phyloP scores from a whole-genome alignment of 2,329 filamentous ascomycete genomes.

The Akanthomyces muscarius region DNA sequence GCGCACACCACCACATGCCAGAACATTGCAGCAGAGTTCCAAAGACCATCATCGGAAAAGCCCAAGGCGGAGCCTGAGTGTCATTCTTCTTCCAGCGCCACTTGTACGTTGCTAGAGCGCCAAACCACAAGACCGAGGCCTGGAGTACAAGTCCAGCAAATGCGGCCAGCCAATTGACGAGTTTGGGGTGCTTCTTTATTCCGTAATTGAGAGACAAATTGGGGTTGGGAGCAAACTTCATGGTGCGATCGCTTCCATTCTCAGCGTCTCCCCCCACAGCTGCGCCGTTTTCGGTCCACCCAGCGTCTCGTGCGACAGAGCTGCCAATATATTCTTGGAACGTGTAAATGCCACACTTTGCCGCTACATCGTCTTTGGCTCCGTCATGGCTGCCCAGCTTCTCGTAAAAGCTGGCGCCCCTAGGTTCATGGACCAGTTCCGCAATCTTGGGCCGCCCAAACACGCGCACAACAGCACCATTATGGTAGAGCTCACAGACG shows the following conservation, averaged over 20 bases:
- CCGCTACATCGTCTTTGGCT: background rate
- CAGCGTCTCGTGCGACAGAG: background rate
- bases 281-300: background rate
- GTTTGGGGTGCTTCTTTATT: background rate
- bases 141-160: background rate
- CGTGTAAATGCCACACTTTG: background rate
- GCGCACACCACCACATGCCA: background rate
- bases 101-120: background rate
- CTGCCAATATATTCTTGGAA: background rate
- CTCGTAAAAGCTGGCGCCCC: background rate
- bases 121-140: background rate
- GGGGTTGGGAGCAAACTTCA: background rate
- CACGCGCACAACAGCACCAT: slow-evolving; percentile 29
- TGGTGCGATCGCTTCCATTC: too few relatives aligned
- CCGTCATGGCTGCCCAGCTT: background rate
- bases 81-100: background rate
- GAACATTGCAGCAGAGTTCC: background rate
- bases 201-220: background rate
- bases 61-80: background rate
- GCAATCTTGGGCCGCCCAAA: slow-evolving; percentile 32
- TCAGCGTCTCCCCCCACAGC: background rate
- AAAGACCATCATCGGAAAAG: background rate
- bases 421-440: slow-evolving; percentile 25
- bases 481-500: slow-evolving; percentile 37
- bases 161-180: background rate